Conservation (phyloP, 345 rosid genomes). For the Moricandia moricandioides region DNA sequence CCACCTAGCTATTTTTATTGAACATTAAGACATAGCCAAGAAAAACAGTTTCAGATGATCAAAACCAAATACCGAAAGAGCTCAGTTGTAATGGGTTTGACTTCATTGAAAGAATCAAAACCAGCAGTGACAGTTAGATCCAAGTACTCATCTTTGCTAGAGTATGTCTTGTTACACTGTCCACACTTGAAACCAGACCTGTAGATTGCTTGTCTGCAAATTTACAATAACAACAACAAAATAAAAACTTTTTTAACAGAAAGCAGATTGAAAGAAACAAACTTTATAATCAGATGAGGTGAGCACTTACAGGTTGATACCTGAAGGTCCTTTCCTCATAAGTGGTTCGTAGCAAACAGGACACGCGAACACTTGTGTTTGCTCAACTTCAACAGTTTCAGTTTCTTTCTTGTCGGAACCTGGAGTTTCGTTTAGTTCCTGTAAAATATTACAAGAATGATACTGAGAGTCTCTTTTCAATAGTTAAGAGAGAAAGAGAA, state of each 20-base stretch:
- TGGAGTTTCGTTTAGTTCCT: constrained; percentile 36
- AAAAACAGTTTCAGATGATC: neutral
- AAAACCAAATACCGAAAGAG: constrained; percentile 59
- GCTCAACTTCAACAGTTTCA: constrained; percentile 36
- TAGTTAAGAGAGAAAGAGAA: neutral
- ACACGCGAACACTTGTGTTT: constrained; percentile 66
- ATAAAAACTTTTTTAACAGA: neutral
- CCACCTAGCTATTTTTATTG: too few species aligned
- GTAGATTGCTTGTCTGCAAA: constrained; percentile 72
- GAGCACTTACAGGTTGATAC: constrained; percentile 75
- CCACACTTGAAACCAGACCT: constrained; percentile 89
- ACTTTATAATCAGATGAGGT: neutral
- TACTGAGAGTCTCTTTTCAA: neutral
- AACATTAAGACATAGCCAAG: neutral
- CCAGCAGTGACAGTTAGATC: constrained; percentile 82
- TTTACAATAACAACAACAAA: neutral
- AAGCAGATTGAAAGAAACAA: neutral
- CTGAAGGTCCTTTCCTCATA: constrained; percentile 83
- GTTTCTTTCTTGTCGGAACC: constrained; percentile 5
- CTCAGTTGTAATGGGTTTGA: constrained; percentile 67
- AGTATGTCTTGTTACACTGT: constrained; percentile 71
- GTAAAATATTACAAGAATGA: neutral
- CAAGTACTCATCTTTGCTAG: constrained; percentile 77
- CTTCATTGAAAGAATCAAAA: constrained; percentile 61
- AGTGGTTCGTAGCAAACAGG: constrained; percentile 86